phyloP scores from a whole-genome alignment of 2,329 filamentous ascomycete species.

The Elsinoe ampelina region DNA sequence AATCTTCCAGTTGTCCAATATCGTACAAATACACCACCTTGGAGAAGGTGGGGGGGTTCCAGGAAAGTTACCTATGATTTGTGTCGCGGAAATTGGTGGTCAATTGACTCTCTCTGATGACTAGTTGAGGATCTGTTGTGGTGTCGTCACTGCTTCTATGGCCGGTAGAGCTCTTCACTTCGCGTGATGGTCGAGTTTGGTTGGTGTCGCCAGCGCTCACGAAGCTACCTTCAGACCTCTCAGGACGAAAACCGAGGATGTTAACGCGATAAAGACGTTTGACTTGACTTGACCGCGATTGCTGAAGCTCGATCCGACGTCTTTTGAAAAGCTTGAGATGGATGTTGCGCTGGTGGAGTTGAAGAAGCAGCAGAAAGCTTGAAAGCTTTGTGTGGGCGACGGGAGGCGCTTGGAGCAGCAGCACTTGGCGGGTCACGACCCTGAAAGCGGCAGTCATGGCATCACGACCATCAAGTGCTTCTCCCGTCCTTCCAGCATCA shows the following conservation, averaged over 20 bases:
- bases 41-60: neutral
- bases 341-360: neutral
- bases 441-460: slow-evolving; percentile 4
- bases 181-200: too few species aligned
- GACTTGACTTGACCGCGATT: neutral
- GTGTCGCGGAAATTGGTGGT: neutral
- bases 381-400: neutral
- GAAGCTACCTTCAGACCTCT: too few species aligned
- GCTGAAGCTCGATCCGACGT: neutral
- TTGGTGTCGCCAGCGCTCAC: too few species aligned
- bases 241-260: too few species aligned
- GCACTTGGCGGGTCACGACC: neutral
- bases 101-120: neutral
- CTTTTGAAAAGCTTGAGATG: neutral
- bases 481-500: neutral
- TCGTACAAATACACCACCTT: neutral
- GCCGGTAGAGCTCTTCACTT: too few species aligned
- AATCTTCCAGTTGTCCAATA: neutral
- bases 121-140: too few species aligned
- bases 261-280: too few species aligned
- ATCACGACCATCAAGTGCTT: neutral
- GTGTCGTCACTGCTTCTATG: too few species aligned
- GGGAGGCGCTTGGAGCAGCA: neutral
- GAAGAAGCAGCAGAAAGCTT: neutral
- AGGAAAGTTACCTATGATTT: neutral